Evolutionary conservation across 1,284 basidiomycete species (phyloP).

Genomic region (Ganoderma lucidum): DNA sequence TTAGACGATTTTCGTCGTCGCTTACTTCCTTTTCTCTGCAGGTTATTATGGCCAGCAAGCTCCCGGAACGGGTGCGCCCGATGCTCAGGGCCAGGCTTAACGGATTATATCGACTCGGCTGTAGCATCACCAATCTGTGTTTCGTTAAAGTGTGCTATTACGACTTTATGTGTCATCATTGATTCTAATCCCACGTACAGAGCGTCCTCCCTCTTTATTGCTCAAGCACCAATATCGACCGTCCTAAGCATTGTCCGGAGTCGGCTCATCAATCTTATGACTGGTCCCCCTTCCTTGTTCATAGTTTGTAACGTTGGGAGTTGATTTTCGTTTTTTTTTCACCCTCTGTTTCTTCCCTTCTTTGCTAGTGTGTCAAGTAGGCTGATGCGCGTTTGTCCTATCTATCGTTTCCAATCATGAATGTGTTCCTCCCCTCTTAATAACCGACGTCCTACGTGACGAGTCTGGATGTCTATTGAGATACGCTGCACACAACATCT

Average conservation of each 20-base stretch:
- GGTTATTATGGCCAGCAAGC: conserved; percentile 83
- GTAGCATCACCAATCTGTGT: conserved; percentile 37
- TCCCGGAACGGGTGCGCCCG: conserved; percentile 59
- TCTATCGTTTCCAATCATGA: conserved; percentile 24
- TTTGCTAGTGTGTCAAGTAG: conserved; percentile 25
- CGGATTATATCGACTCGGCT: conserved; percentile 29
- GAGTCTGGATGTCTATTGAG: conserved; percentile 49
- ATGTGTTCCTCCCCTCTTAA: conserved; percentile 12
- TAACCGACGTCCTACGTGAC: not conserved
- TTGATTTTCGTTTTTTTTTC: not conserved
- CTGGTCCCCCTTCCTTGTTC: conserved; percentile 14
- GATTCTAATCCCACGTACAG: conserved; percentile 26
- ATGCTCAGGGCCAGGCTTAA: conserved; percentile 69
- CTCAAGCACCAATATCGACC: conserved; percentile 14
- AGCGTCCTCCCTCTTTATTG: conserved; percentile 21
- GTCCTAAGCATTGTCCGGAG: conserved; percentile 16
- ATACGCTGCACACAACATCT: conserved; percentile 35
- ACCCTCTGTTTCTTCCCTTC: not conserved
- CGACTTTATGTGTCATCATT: conserved; percentile 20
- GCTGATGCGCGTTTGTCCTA: conserved; percentile 20
- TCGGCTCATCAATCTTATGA: not conserved
- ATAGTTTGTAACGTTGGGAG: conserved; percentile 17
- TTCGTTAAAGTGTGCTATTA: conserved; percentile 38
- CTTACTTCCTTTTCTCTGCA: conserved; percentile 40
- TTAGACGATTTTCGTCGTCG: not conserved